Evolutionary conservation across 1,284 basidiomycete species (phyloP), one percentile per base, ranked within the genome.

Genomic region (Cryptococcus jaspeensis): DNA sequence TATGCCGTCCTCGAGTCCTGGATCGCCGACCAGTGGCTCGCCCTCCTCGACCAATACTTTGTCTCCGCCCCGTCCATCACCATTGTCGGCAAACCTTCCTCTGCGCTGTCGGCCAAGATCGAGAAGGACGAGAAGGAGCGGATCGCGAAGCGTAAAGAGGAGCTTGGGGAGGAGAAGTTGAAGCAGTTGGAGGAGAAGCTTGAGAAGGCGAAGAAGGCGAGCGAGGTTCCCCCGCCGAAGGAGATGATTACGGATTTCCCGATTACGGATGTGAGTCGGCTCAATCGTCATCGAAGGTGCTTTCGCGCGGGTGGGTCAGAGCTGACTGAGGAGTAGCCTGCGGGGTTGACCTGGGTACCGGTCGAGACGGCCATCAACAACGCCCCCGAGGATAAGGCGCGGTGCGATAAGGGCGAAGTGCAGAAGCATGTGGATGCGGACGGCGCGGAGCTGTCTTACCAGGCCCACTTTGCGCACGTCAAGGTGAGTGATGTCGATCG

Each of bases 321-420:
- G 25, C 20, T 43, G 28, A 36, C 20, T 9, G 18, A 20, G 23
- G 3, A 15, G 2, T 55, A 77, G 74, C 74, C 94, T 22, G 86
- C 88, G 67, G 90, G 86, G 61, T 94, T 99, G 67, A 85, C 88
- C 6, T 99, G 95, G 93, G 94, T 99, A 57, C 86, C 89, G 0
- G 93, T 99, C 2, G 85, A 93, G 66, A 95, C 75, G 36, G 68
- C 74, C 48, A 64, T 78, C 60, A 77, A 75, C 55, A 71, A 73
- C 47, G 69, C 69, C 1, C 53, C 55, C 2, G 68, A 67, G 1
- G 58, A 70, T 42, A 50, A 49, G 1, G 40, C 62, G 28, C 49
- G 44, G 36, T 53, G 55, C 28, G 72, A 75, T 53, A 49, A 61
- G 5, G 67, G 75, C 47, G 58, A 55, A 11, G 66, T 97, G 18